A percentile compares a stretch with the other conserved stretches of the same genome.
Evolutionary conservation across 176 grass and related monocot genomes (phyloP).

Genomic region (Bothriochloa decipiens): DNA sequence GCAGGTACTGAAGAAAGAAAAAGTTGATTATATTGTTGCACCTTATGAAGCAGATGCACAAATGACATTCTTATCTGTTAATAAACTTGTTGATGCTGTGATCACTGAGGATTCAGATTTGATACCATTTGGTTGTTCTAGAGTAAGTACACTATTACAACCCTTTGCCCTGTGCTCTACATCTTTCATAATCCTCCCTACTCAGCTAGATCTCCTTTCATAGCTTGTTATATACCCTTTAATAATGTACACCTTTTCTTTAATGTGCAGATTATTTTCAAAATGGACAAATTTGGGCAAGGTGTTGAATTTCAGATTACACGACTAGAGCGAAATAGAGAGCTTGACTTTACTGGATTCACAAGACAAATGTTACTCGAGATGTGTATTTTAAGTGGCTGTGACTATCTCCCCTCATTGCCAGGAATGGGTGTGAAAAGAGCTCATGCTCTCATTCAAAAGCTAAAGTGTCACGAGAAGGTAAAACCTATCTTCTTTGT

Average conservation of each 20-base stretch:
- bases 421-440: conserved; percentile 97
- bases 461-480: conserved; percentile 82
- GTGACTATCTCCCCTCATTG: conserved; percentile 92
- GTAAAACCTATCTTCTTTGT: conserved; percentile 46
- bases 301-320: conserved; percentile 83
- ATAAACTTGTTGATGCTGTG: conserved; percentile 94
- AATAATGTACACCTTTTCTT: conserved; percentile 13
- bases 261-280: conserved; percentile 83
- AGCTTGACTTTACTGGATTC: conserved; percentile 85
- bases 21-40: conserved; percentile 92
- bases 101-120: conserved; percentile 96
- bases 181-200: conserved; percentile 2
- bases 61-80: conserved; percentile 93
- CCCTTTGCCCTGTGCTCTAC: conserved; percentile 4
- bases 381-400: conserved; percentile 99
- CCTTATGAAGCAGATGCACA: conserved; percentile 99
- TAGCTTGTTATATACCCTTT: conserved; percentile 18
- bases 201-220: not conserved
- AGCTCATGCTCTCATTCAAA: conserved; percentile 84
- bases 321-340: conserved; percentile 68
- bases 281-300: conserved; percentile 99
- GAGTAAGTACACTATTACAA: conserved; percentile 62
- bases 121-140: conserved; percentile 98
- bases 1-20: conserved; percentile 88
- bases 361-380: conserved; percentile 92